Evolutionary conservation across 495 filamentous ascomycete species (phyloP), one percentile per base, ranked within the genome.

Genomic region (Neurospora hispaniola): DNA sequence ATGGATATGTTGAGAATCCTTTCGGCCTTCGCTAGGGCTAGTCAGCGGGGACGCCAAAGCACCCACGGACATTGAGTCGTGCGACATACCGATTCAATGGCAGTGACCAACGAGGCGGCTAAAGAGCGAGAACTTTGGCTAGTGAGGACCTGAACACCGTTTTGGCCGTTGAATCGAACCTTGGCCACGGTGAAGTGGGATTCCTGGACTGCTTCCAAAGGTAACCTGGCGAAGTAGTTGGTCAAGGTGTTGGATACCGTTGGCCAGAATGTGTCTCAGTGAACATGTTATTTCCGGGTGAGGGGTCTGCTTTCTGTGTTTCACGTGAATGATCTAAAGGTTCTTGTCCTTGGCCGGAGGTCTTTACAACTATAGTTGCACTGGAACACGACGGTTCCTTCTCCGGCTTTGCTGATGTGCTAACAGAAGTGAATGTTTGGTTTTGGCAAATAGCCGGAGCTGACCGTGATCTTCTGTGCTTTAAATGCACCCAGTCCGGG

Each of bases 261-360:
- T 76, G 78, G 16, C 84, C 77, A 1, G 80, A 81, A 2, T 78
- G 70, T 23, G 76, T 41, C 27, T 23, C 35, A 14, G 14, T 35
- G 48, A 79, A 75, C 16, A 73, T 76, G 0, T 84, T 84, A 66
- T 86, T 84, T 39, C 87, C 86, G 18, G 84, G 83, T 20, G 86
- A 85, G 2, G 85, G 85, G 8, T 20, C 43, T 20, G n/a, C 10
- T 46, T 46, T 20, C 8, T 10, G 18, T 10, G 9, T 20, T 20
- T 10, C 18, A 5, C 18, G n/a, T 46, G 43, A 20, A 46, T 8
- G 43, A 46, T 46, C 43, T 20, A 20, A 46, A 46, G n/a, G 9
- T 46, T 18, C n/a, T 59, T 27, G 11, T 59, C 11, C 48, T 23
- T 59, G 20, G 5, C 23, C 48, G 11, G 48, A 7, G 11, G 48